Conservation (phyloP, 129 eudicot species). For the Ambrosia artemisiifolia region DNA sequence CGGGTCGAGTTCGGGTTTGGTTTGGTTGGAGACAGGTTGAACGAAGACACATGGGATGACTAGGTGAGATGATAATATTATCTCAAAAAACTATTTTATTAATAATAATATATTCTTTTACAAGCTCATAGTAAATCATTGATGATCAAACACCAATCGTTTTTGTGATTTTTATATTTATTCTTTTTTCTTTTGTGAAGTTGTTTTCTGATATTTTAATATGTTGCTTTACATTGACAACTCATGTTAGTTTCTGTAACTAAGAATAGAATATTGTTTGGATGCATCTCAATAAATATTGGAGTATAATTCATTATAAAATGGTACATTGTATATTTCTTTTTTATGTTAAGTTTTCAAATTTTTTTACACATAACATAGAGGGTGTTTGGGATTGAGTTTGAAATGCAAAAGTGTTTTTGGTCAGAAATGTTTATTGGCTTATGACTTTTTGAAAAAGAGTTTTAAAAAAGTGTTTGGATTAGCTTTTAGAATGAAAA, state of each 20-base stretch:
- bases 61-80: slow-evolving; percentile 22
- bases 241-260: neutral
- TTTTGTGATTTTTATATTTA: neutral
- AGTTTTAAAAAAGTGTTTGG: no score
- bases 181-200: neutral
- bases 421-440: no score
- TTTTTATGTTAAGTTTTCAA: no score
- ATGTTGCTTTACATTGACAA: neutral
- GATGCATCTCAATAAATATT: neutral
- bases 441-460: no score
- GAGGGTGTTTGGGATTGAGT: no score
- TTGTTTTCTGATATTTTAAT: neutral
- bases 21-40: slow-evolving; percentile 27
- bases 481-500: no score
- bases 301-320: neutral
- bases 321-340: neutral
- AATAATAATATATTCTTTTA: neutral
- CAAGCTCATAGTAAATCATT: neutral
- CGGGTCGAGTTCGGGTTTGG: slow-evolving; percentile 18
- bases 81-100: neutral
- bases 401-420: no score
- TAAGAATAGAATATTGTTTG: neutral
- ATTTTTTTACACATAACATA: no score
- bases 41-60: slow-evolving; percentile 25
- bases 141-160: neutral